Evolutionary conservation across 108 stramenopile species (phyloP).

Genomic region (Fragilariopsis cylindrus): DNA sequence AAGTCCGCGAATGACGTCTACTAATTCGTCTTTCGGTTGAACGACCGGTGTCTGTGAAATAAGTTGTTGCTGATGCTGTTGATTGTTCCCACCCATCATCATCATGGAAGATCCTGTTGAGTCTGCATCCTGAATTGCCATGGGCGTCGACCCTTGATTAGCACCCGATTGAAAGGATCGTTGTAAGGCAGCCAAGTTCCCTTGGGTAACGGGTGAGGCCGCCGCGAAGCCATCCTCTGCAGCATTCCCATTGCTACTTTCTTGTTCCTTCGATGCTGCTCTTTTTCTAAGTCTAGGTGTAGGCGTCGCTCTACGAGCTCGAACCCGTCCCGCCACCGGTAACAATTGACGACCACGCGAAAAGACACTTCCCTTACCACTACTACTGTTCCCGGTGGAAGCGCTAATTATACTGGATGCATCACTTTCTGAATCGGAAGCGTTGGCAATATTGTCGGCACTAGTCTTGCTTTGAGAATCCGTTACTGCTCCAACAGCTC

Average conservation of each 20-base stretch:
- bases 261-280: slow-evolving; percentile 3
- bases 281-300: slow-evolving; percentile 63
- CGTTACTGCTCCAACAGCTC: slow-evolving; percentile 77
- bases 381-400: slow-evolving; percentile 36
- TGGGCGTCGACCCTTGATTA: slow-evolving; percentile 18
- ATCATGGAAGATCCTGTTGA: not conserved
- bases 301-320: slow-evolving; percentile 80
- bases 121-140: slow-evolving; percentile 14
- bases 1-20: slow-evolving; percentile 81
- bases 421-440: slow-evolving; percentile 43
- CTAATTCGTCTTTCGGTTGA: slow-evolving; percentile 81
- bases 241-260: slow-evolving; percentile 32
- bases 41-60: slow-evolving; percentile 8
- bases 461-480: not conserved
- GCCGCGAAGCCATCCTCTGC: slow-evolving; percentile 78
- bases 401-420: slow-evolving; percentile 34
- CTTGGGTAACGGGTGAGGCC: slow-evolving; percentile 54
- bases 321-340: slow-evolving; percentile 74
- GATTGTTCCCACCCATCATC: not conserved
- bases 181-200: slow-evolving; percentile 72
- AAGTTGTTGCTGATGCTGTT: slow-evolving; percentile 28
- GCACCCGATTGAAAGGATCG: slow-evolving; percentile 40
- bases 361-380: slow-evolving; percentile 56
- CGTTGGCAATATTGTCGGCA: slow-evolving; percentile 25
- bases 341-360: slow-evolving; percentile 74